phyloP scores from a whole-genome alignment of 805 yeast species.

The Wilhelminamyces savonicus region DNA sequence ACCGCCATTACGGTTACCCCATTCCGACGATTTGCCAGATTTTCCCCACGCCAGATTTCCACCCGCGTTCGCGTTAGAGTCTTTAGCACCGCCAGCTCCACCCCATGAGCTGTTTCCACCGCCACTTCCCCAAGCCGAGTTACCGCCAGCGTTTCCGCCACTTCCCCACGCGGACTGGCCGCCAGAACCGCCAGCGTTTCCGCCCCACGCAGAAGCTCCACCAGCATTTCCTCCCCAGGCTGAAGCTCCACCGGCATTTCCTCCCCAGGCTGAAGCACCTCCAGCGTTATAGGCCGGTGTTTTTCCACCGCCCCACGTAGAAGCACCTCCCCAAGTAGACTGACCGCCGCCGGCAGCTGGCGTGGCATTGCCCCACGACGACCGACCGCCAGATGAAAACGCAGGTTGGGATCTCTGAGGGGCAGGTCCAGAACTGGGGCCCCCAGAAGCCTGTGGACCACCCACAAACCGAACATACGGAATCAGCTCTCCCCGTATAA shows the following conservation, averaged over 20 bases:
- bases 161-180: conserved; percentile 15
- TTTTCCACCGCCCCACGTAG: conserved; percentile 12
- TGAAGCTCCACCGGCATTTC: conserved; percentile 40
- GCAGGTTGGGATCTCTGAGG: conserved; percentile 19
- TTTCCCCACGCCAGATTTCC: conserved; percentile 13
- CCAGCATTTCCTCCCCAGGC: conserved; percentile 41
- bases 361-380: conserved; percentile 41
- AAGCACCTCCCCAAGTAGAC: too few relatives aligned
- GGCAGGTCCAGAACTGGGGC: conserved; percentile 16
- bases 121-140: conserved; percentile 23
- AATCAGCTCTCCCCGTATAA: conserved; percentile 61
- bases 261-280: conserved; percentile 19
- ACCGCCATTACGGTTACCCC: conserved; percentile 8
- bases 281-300: conserved; percentile 1
- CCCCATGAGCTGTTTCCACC: conserved; percentile 10
- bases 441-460: conserved; percentile 28
- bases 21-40: conserved; percentile 8
- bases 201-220: conserved; percentile 16
- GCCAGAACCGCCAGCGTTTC: conserved; percentile 4
- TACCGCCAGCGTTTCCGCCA: conserved; percentile 6
- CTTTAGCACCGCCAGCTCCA: conserved; percentile 7
- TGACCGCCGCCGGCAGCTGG: conserved; percentile 16
- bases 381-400: conserved; percentile 38
- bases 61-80: conserved; percentile 23
- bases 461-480: conserved; percentile 78